Base-by-base conservation (phyloP, 306 rosid species). In the Quercus berberidifolia region DNA sequence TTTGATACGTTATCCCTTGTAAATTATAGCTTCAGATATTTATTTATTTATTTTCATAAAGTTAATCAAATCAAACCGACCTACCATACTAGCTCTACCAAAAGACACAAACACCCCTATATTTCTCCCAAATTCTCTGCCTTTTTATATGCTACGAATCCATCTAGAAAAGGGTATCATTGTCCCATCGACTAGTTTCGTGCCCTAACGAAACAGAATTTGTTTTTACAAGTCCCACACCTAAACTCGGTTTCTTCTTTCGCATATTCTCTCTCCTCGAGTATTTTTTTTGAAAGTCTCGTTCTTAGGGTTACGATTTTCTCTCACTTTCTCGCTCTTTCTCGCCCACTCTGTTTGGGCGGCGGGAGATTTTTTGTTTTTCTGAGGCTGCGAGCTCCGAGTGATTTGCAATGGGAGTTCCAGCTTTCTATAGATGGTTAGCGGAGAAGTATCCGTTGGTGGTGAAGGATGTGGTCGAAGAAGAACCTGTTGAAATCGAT, bases 361-460 rank as follows among this genome's bases (percentile, higher is more conserved):
- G 3, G 35, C 43, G 41, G 30, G 54, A 33, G 54, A 69, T 41
- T 57, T 41, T 8, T 41, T 41, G 46, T 8, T 41, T 41, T 41
- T 31, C 5, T 21, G 55, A 31, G 57, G 43, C 79, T 59, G 56
- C 78, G 67, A 83, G 86, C 74, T 71, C 6, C 11, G 14, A 23
- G 58, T 69, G 55, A 55, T 70, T 74, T 38, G 69, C n/a, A 46
- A 92, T 96, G 99, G 99, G 99, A 84, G 99, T 96, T 55, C 99
- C 99, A 1, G 98, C 99, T 55, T 96, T 96, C 85, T 96, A 93
- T 10, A 78, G 94, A 38, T 96, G 99, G 99, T 80, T 96, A 25
- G 99, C 99, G 63, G 98, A 96, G 93, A 96, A 96, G 84, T 93
- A 93, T 65, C 94, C 97, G 19, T 56, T 93, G 80, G 94, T 96